Percentiles rank a stretch among this genome's conserved stretches.
Conservation (phyloP, 2,329 filamentous ascomycete species). For the Aspergillus sp. region DNA sequence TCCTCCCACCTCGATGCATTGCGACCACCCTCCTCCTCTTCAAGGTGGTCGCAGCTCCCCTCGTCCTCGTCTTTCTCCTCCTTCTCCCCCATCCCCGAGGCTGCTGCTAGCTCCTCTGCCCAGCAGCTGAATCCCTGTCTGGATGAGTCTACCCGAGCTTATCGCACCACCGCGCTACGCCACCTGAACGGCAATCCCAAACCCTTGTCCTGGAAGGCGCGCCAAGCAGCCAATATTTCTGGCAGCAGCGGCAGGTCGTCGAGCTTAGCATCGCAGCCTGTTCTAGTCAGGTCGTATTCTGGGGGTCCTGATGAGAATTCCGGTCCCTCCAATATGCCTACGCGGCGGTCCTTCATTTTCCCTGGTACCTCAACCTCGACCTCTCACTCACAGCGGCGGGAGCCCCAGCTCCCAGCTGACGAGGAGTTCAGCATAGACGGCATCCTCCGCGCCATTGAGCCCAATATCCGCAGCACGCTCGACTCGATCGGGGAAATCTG, state of each 20-base stretch:
- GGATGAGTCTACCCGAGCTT: slow-evolving; percentile 37
- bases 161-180: slow-evolving; percentile 38
- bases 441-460: slow-evolving; percentile 61
- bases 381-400: slow-evolving; percentile 28
- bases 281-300: slow-evolving; percentile 50
- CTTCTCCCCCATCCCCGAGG: slow-evolving; percentile 23
- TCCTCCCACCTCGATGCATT: slow-evolving; percentile 33
- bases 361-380: slow-evolving; percentile 26
- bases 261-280: slow-evolving; percentile 45
- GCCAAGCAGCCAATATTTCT: slow-evolving; percentile 28
- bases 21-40: slow-evolving; percentile 36
- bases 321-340: slow-evolving; percentile 37
- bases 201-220: slow-evolving; percentile 31
- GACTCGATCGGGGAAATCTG: slow-evolving; percentile 68
- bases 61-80: neutral
- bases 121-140: slow-evolving; percentile 31
- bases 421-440: slow-evolving; percentile 61
- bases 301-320: slow-evolving; percentile 39
- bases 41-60: slow-evolving; percentile 36
- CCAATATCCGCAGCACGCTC: slow-evolving; percentile 62
- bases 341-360: slow-evolving; percentile 37
- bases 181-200: slow-evolving; percentile 38
- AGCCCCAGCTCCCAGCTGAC: slow-evolving; percentile 49
- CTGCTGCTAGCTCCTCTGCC: slow-evolving; percentile 24
- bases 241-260: slow-evolving; percentile 28